Evolutionary conservation across 208 protist genomes (phyloP), one percentile per base, ranked within the genome.

Genomic region (Trypanosoma avium): DNA sequence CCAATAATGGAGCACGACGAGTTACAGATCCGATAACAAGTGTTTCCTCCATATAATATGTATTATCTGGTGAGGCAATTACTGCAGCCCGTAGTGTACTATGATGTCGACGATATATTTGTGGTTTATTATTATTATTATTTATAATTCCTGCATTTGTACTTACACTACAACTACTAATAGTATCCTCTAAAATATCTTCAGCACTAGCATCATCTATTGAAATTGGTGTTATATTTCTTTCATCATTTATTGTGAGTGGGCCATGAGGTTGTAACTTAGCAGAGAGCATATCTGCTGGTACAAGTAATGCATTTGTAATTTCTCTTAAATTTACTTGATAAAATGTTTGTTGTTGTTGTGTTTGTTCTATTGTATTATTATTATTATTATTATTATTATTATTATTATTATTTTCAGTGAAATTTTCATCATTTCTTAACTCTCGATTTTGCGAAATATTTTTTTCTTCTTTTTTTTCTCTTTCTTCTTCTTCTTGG

Each of bases 291-390:
- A 61, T 61, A 24, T 56, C 53, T 0, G 53, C 40, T 10, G 63
- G 63, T 19, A 69, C 63, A 8, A 69, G 45, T 19, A 69, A 32
- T 1, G 63, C 63, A 12, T 61, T 61, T 24, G 63, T 61, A 27
- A 69, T 56, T 33, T 61, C 40, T 5, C 32, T 61, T 32, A 69
- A 29, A 17, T 61, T 61, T 4, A 69, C 19, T 8, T 54, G 38
- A 45, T 55, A 69, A 19, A 61, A 61, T 8, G 61, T 9, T 35
- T 36, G 43, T 36, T 60, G 61, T 10, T 50, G n/a, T n/a, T n/a
- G n/a, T n/a, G n/a, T n/a, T n/a, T n/a, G n/a, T n/a, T n/a, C n/a
- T n/a, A n/a, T n/a, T n/a, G n/a, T n/a, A n/a, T n/a, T n/a, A n/a
- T n/a, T n/a, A n/a, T n/a, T n/a, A n/a, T n/a, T n/a, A n/a, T n/a